phyloP scores from a whole-genome alignment of 352 stramenopile genomes.

The Phytophthora syringae region DNA sequence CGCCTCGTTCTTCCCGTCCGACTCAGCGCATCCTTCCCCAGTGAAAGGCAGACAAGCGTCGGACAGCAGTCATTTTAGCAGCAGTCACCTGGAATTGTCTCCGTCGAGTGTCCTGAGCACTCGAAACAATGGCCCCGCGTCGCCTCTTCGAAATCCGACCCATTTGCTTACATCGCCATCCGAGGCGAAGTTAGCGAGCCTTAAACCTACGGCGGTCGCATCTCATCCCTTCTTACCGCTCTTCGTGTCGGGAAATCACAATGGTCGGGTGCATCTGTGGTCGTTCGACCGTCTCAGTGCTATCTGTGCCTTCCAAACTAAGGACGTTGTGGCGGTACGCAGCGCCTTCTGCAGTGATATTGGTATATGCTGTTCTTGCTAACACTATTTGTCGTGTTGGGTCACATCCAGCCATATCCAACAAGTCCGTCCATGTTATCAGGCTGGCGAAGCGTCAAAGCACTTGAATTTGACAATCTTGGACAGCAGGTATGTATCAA shows the following conservation, averaged over 20 bases:
- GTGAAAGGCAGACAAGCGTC: constrained; percentile 31
- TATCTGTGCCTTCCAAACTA: constrained; percentile 70
- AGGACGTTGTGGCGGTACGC: constrained; percentile 67
- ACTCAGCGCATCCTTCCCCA: constrained; percentile 28
- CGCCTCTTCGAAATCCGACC: constrained; percentile 34
- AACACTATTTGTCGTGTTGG: constrained; percentile 1
- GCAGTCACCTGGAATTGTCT: constrained; percentile 19
- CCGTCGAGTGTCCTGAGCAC: constrained; percentile 30
- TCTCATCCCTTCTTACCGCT: constrained; percentile 82
- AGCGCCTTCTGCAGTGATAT: neutral
- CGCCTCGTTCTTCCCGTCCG: constrained; percentile 43
- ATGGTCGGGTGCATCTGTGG: constrained; percentile 84
- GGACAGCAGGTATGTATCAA: constrained; percentile 65
- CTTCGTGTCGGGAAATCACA: constrained; percentile 84
- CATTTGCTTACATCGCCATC: constrained; percentile 42
- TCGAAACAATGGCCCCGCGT: constrained; percentile 29
- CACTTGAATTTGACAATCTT: constrained; percentile 80
- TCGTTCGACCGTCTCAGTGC: constrained; percentile 83
- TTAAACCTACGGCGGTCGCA: constrained; percentile 78
- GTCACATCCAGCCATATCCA: constrained; percentile 53
- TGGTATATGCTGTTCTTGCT: neutral
- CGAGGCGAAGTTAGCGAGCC: constrained; percentile 60
- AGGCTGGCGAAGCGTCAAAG: constrained; percentile 68
- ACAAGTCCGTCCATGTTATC: constrained; percentile 64
- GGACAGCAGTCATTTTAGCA: constrained; percentile 27